Conservation (phyloP, 148 eudicot genomes). For the Dianthus caryophyllus region DNA sequence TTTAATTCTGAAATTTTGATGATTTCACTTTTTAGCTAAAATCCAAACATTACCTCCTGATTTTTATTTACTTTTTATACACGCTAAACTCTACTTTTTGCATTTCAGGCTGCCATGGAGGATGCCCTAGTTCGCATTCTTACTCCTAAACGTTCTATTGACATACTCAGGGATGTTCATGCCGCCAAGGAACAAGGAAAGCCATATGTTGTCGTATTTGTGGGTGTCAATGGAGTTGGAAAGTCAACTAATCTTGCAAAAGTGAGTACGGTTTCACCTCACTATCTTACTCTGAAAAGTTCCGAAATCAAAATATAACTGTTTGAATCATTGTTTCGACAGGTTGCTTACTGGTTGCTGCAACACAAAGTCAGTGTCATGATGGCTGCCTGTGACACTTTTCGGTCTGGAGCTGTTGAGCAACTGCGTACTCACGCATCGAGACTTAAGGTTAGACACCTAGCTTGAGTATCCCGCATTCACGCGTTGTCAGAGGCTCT, state of each 20-base stretch:
- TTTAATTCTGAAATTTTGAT: too few relatives aligned
- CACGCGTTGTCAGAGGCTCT: too few relatives aligned
- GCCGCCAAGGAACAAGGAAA: conserved; percentile 90
- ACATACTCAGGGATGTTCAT: conserved; percentile 95
- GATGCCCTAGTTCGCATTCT: conserved; percentile 95
- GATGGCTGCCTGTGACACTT: conserved; percentile 99
- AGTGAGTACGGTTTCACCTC: conserved; percentile 32
- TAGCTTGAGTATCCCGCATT: not conserved
- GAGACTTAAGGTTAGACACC: conserved; percentile 69
- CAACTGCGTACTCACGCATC: conserved; percentile 98
- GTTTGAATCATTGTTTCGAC: not conserved
- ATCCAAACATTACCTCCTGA: too few relatives aligned
- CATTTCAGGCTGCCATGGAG: conserved; percentile 83
- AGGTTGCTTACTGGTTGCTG: conserved; percentile 98
- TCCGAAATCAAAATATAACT: too few relatives aligned
- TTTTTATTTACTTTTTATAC: too few relatives aligned
- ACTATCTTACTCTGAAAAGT: not conserved
- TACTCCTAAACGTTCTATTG: conserved; percentile 94
- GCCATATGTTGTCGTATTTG: conserved; percentile 97
- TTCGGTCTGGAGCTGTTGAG: conserved; percentile 98
- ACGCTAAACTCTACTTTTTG: not conserved
- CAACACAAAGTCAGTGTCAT: conserved; percentile 85
- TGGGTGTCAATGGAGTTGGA: conserved; percentile 99
- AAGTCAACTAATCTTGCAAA: conserved; percentile 98
- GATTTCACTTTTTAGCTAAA: not conserved